These are phyloP conservation scores for Leishmania tarentolae DNA, from an alignment of 208 protist genomes.

Conservation along the genomic window DNA sequence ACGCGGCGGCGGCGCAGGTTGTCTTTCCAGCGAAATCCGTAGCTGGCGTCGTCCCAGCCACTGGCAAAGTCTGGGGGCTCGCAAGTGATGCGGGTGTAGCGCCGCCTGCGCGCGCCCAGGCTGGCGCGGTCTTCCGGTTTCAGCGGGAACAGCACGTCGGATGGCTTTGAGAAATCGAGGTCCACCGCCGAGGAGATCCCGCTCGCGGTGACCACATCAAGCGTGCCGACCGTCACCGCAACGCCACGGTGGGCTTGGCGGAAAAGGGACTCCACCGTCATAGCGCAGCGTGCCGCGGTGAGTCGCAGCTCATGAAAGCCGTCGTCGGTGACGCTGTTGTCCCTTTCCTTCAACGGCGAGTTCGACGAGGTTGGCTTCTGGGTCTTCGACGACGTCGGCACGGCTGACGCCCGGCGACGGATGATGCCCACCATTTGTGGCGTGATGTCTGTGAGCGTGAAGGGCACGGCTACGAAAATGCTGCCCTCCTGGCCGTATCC, in stretches of 20 bases:
- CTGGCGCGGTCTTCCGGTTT: slow-evolving; percentile 11
- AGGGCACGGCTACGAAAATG: slow-evolving; percentile 41
- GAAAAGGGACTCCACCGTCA: slow-evolving; percentile 38
- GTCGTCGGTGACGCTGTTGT: slow-evolving; percentile 2
- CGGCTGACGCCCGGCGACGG: slow-evolving; percentile 1
- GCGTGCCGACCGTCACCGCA: slow-evolving; percentile 34
- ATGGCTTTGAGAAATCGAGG: neutral
- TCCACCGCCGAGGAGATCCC: neutral
- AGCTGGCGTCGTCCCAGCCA: slow-evolving; percentile 28
- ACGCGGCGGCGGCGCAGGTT: slow-evolving; percentile 59
- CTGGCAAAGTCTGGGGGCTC: slow-evolving; percentile 32
- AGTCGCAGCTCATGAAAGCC: slow-evolving; percentile 19
- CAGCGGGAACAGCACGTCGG: slow-evolving; percentile 17
- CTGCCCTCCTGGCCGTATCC: slow-evolving; percentile 48
- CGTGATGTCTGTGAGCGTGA: slow-evolving; percentile 20
- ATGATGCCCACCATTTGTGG: slow-evolving; percentile 14
- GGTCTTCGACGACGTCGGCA: neutral
- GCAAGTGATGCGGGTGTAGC: slow-evolving; percentile 35
- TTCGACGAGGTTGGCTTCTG: neutral
- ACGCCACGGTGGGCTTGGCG: slow-evolving; percentile 31
- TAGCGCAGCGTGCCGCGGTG: slow-evolving; percentile 26
- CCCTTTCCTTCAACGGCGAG: neutral
- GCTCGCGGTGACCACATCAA: slow-evolving; percentile 24
- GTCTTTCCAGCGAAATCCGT: slow-evolving; percentile 53
- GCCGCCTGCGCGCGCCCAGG: neutral